A percentile compares a stretch with the other conserved stretches of the same genome.
Conservation (phyloP, 495 filamentous ascomycete species). For the Neurospora sp. region DNA sequence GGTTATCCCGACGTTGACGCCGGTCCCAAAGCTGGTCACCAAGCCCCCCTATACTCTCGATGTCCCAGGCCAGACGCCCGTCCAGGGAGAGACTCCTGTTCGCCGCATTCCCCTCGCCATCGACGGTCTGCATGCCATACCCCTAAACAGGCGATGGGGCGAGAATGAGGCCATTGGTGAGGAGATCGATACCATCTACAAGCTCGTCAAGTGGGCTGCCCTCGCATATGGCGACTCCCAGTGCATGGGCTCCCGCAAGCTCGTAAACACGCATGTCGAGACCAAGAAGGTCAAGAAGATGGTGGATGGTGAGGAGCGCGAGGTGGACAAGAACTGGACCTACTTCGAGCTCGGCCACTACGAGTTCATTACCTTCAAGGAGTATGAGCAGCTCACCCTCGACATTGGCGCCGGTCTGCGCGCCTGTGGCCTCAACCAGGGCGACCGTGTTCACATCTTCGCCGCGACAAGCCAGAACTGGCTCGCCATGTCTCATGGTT, state of each 20-base stretch:
- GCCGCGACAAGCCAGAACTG: constrained; percentile 80
- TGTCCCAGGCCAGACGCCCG: constrained; percentile 56
- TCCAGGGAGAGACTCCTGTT: constrained; percentile 85
- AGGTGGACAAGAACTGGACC: constrained; percentile 93
- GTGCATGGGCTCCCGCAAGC: constrained; percentile 66
- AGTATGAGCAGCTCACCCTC: constrained; percentile 70
- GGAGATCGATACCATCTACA: constrained; percentile 73
- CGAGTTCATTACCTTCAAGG: constrained; percentile 74
- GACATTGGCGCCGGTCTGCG: constrained; percentile 68
- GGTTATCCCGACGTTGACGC: not conserved
- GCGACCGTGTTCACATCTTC: constrained; percentile 75
- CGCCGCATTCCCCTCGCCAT: constrained; percentile 66
- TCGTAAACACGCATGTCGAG: constrained; percentile 81
- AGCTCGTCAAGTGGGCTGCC: constrained; percentile 70
- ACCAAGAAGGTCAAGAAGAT: constrained; percentile 97
- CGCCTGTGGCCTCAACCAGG: constrained; percentile 66
- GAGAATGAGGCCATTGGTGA: constrained; percentile 37
- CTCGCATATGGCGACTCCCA: constrained; percentile 82
- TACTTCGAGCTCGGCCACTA: constrained; percentile 91
- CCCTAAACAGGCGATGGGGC: not conserved
- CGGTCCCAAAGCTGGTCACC: not conserved
- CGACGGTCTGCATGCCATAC: constrained; percentile 53
- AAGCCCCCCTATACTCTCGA: constrained; percentile 70
- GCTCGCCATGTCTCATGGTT: constrained; percentile 54
- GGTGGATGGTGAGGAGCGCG: constrained; percentile 76